Percentiles rank a stretch among this genome's conserved stretches.
These are phyloP conservation scores for Zymoseptoria crescenta DNA, from an alignment of 2,329 filamentous ascomycete species.

Conservation along the genomic window DNA sequence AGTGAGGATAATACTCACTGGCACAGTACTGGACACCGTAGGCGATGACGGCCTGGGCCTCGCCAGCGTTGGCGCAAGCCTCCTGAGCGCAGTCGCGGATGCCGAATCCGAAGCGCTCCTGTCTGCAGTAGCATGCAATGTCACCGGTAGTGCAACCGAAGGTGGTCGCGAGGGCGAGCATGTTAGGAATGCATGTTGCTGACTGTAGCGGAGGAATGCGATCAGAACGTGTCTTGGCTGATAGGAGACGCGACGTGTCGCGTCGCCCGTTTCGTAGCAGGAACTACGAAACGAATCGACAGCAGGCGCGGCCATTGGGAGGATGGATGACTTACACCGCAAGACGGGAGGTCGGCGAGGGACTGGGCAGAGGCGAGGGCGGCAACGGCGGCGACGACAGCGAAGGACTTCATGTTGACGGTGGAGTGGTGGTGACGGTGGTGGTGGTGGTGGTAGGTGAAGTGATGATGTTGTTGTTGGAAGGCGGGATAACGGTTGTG, in stretches of 20 bases:
- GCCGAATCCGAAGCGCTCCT: slow-evolving; percentile 32
- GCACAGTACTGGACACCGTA: slow-evolving; percentile 30
- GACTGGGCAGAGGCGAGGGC: slow-evolving; percentile 28
- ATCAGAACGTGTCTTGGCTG: slow-evolving; percentile 1
- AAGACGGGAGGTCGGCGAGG: slow-evolving; percentile 25
- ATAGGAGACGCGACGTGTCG: background rate
- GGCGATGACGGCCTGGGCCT: slow-evolving; percentile 26
- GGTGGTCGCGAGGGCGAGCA: slow-evolving; percentile 25
- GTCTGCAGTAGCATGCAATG: slow-evolving; percentile 30
- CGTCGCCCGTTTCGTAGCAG: background rate
- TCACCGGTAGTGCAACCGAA: slow-evolving; percentile 28
- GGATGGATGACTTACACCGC: slow-evolving; percentile 27
- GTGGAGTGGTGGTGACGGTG: slow-evolving; percentile 6
- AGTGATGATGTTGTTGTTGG: background rate
- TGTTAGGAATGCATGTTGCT: slow-evolving; percentile 29
- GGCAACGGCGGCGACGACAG: slow-evolving; percentile 26
- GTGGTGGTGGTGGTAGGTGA: slow-evolving; percentile 1
- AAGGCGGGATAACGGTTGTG: background rate
- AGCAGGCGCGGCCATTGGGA: background rate
- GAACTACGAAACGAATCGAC: background rate
- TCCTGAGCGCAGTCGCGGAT: slow-evolving; percentile 33
- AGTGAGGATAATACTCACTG: slow-evolving; percentile 12
- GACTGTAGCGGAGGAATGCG: background rate
- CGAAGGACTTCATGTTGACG: slow-evolving; percentile 30
- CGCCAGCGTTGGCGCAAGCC: slow-evolving; percentile 26